Base-by-base conservation (phyloP, 768 basidiomycete species). In the Hericium rajendrae region DNA sequence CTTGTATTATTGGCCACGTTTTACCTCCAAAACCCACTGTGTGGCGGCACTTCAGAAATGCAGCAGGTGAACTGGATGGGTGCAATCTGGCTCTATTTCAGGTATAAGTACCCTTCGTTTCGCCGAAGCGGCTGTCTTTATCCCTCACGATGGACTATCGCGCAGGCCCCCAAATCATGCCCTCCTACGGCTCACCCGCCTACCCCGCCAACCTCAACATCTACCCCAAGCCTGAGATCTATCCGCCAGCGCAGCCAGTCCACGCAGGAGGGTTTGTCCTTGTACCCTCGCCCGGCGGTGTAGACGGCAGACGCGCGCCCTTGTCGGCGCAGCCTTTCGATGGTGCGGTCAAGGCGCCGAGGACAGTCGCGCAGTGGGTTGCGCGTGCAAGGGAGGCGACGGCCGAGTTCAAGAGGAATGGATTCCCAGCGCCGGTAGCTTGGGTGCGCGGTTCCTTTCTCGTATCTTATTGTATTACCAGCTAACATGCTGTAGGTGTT, bases 361-460 rank as follows among this genome's bases (percentile, higher is more conserved):
- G 54, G 50, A 62, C 61, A 18, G 38, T 41, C 20, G 40, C 52
- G 26, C 61, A 62, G 38, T 62, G 61, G 61, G 54, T 48, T 22
- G 56, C 56, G 3, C 56, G 57, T 1, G 59, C 61, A 37, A 52
- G 52, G 10, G 50, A 55, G 40, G 54, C 50, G 6, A 57, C 61
- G 11, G 20, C 50, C 9, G 55, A 60, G 16, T 60, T 54, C 18
- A 59, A 54, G 41, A 43, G 48, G 20, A 55, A 48, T 26, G 61
- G 61, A 13, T 62, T 46, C 18, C 51, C 56, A 38, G 61, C 60
- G 11, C 59, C 61, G 9, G 24, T 62, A 37, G 61, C 59, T 38
- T 62, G 61, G 61, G 61, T 61, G 50, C 22, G 52, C 6, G n/a
- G 26, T 13, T 28, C 41, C 28, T 16, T 32, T 6, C 41, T 22